Evolutionary conservation across 768 basidiomycete species (phyloP), one percentile per base, ranked within the genome.

Genomic region (Daedaleopsis sinensis): DNA sequence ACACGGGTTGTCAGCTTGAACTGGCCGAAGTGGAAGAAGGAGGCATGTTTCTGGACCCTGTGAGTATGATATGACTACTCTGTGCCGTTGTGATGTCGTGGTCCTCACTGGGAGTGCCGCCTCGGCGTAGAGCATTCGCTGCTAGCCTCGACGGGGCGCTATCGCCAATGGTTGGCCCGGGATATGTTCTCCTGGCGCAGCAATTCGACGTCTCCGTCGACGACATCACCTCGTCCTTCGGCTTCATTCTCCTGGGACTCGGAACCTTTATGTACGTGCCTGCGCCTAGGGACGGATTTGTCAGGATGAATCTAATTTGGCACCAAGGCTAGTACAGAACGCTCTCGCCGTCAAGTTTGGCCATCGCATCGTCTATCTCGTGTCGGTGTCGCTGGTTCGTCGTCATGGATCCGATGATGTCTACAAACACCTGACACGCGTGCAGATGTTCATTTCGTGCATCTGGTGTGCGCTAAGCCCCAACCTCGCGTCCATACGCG

Each of bases 1-100:
- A 15, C 27, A 18, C 37, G 35, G 47, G 8, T 16, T 24, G 18
- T n/a, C 42, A 63, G 53, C 6, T 56, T 80, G 35, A 80, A 80
- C 58, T 80, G 79, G 79, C 77, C 79, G 10, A 61, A 68, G 54
- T 80, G 78, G 79, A 77, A 76, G 68, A 80, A 80, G 55, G 79
- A 80, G 58, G 75, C 77, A 1, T 78, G 78, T 61, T 80, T 80
- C 65, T 80, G 78, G 77, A 77, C 78, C 12, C 63, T 80, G 78
- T 78, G 57, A 47, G 73, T 32, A 32, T 32, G 7, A 7, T 3
- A 32, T 32, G 7, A 32, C 27, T 32, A 32, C 27, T 3, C 27
- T 32, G 27, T 7, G 27, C 3, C 27, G 3, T 32, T 7, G 27
- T 32, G 27, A 3, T 7, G 27, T 32, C 27, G 27, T 32, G 27